These are phyloP conservation scores for Gastrodia elata DNA, from an alignment of 106 monocot species.

Conservation along the genomic window DNA sequence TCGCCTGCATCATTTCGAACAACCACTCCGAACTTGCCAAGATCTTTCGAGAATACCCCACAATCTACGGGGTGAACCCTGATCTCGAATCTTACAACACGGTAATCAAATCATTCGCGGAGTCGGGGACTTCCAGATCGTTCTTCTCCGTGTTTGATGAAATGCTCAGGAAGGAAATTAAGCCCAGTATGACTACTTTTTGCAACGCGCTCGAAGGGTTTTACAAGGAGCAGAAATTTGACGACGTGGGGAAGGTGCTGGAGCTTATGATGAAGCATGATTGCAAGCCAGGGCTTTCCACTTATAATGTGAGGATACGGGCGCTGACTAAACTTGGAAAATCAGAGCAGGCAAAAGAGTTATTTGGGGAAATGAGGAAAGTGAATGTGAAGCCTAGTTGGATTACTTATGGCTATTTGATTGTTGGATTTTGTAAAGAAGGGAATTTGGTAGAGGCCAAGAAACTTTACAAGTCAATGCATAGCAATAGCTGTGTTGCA, in stretches of 20 bases:
- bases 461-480: conserved; percentile 53
- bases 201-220: conserved; percentile 47
- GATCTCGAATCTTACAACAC: conserved; percentile 65
- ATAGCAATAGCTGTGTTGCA: conserved; percentile 24
- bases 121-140: conserved; percentile 47
- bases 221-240: conserved; percentile 50
- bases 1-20: conserved; percentile 49
- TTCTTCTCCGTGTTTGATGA: conserved; percentile 69
- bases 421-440: conserved; percentile 65
- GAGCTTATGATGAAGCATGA: conserved; percentile 60
- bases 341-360: conserved; percentile 36
- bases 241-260: conserved; percentile 50
- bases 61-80: conserved; percentile 27
- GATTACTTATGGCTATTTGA: conserved; percentile 54
- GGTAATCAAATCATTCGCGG: conserved; percentile 56
- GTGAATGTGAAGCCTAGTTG: conserved; percentile 55
- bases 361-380: conserved; percentile 45
- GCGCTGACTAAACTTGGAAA: conserved; percentile 57
- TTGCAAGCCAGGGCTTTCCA: conserved; percentile 21
- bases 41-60: conserved; percentile 39
- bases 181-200: conserved; percentile 64
- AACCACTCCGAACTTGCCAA: conserved; percentile 27
- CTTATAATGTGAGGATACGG: conserved; percentile 55
- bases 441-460: conserved; percentile 68
- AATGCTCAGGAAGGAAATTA: conserved; percentile 46